These are phyloP conservation scores for Bigelowiella natans DNA, from an alignment of 78 protist species.

Conservation along the genomic window DNA sequence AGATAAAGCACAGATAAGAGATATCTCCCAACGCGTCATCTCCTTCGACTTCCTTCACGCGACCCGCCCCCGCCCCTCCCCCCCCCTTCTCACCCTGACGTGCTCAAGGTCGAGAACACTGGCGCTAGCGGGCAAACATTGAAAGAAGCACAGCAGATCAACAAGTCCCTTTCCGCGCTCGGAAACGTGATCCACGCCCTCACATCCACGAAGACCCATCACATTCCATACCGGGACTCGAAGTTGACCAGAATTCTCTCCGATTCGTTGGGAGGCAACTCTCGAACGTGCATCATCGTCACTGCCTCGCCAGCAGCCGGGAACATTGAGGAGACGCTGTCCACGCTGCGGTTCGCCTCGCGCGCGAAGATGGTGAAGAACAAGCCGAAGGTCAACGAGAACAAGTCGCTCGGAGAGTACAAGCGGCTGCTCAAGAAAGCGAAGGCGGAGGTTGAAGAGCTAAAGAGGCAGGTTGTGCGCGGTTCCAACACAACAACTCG, in stretches of 20 bases:
- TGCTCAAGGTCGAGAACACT: constrained; percentile 13
- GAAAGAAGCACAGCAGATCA: constrained; percentile 12
- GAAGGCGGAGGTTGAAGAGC: not conserved
- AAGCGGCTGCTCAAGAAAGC: not conserved
- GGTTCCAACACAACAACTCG: too few relatives aligned
- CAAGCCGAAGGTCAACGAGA: constrained; percentile 19
- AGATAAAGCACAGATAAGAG: too few relatives aligned
- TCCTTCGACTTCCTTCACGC: too few relatives aligned
- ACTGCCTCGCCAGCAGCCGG: not conserved
- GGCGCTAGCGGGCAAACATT: constrained; percentile 14
- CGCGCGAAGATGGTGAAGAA: constrained; percentile 27
- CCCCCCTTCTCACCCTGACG: too few relatives aligned
- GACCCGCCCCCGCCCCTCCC: too few relatives aligned
- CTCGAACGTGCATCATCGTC: constrained; percentile 28
- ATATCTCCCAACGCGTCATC: too few relatives aligned
- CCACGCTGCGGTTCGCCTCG: constrained; percentile 26
- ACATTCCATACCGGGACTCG: constrained; percentile 37
- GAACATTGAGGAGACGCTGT: constrained; percentile 11
- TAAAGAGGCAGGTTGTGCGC: too few relatives aligned
- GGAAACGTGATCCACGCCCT: constrained; percentile 41
- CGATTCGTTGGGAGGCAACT: constrained; percentile 43
- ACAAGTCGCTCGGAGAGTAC: constrained; percentile 6
- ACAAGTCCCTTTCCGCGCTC: constrained; percentile 27
- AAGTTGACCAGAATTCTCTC: constrained; percentile 29
- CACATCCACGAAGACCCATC: constrained; percentile 1